Percentiles rank a stretch among this genome's conserved stretches.
Evolutionary conservation across 2,329 filamentous ascomycete genomes (phyloP).

Genomic region (Teratosphaeria zuluensis): DNA sequence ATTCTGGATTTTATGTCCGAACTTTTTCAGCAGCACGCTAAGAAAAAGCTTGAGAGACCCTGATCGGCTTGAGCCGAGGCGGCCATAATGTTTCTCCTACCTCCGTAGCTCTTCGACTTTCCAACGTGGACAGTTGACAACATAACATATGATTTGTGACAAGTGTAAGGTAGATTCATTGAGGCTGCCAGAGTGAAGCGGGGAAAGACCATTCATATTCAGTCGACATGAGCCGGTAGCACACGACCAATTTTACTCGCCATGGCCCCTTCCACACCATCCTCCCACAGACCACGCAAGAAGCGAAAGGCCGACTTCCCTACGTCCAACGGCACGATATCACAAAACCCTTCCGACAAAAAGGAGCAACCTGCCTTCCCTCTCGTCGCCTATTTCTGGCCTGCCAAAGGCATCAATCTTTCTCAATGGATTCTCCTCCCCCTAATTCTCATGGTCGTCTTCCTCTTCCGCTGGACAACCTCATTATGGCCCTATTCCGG

Average conservation of each 20-base stretch:
- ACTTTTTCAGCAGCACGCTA: neutral
- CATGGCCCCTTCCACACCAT: constrained; percentile 11
- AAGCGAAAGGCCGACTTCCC: constrained; percentile 34
- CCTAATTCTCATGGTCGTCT: constrained; percentile 77
- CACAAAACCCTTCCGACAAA: constrained; percentile 35
- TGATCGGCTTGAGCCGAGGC: neutral
- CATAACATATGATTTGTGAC: neutral
- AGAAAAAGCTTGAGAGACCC: neutral
- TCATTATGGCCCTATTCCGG: constrained; percentile 94
- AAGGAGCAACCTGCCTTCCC: constrained; percentile 65
- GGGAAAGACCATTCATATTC: too few species aligned
- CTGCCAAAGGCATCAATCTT: constrained; percentile 60
- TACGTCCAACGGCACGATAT: constrained; percentile 35
- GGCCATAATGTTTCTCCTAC: neutral
- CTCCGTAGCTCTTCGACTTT: neutral
- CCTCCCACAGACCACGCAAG: constrained; percentile 28
- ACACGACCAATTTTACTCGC: neutral
- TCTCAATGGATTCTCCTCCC: constrained; percentile 92
- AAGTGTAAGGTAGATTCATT: neutral
- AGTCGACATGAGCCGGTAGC: neutral
- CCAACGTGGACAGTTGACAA: neutral
- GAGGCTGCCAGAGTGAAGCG: neutral
- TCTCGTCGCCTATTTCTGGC: constrained; percentile 89
- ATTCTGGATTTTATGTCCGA: neutral
- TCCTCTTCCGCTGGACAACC: constrained; percentile 85